Base-by-base conservation (phyloP, 345 rosid genomes). In the Geranium brycei region DNA sequence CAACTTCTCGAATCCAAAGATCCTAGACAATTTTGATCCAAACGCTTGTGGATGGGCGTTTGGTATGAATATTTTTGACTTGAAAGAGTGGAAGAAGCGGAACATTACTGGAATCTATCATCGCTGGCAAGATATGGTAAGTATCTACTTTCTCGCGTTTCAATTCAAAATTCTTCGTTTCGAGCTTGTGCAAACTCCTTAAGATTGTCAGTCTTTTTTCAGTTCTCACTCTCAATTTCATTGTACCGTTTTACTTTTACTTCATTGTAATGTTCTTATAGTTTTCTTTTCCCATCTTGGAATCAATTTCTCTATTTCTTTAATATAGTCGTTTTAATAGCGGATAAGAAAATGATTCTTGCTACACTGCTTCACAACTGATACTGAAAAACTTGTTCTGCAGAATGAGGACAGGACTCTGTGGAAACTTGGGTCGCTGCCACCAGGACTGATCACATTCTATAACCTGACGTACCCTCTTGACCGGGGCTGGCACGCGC, bases 31-130 rank as follows among this genome's bases (percentile, higher is more conserved):
- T 67, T 93, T 93, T 31, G 71, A 79, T 67, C 82, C 91, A 53
- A 79, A 79, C 62, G 86, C 99, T 67, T 93, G 99, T 69, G 97
- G 97, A 59, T 93, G 99, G 97, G 97, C 99, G 61, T 93, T 82
- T 72, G 99, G 99, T 19, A 93, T 88, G 99, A 93, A 93, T 72
- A 93, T 93, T 68, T 93, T 93, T 64, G 99, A 93, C 86, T 81
- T 93, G 78, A 85, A 76, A 72, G 89, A 90, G 79, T 93, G 97
- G 97, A 88, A 69, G 79, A 85, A 79, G 77, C 78, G 74, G 65
- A 90, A 93, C 76, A 86, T 88, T 60, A 90, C 99, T 1, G 92
- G 88, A 65, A 90, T 93, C 70, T 93, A 90, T 79, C 96, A 93
- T 69, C 68, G 76, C 60, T 90, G 99, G 99, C 99, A 93, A 84